phyloP scores from a whole-genome alignment of 2,329 filamentous ascomycete species.

The Colletotrichum sp. region DNA sequence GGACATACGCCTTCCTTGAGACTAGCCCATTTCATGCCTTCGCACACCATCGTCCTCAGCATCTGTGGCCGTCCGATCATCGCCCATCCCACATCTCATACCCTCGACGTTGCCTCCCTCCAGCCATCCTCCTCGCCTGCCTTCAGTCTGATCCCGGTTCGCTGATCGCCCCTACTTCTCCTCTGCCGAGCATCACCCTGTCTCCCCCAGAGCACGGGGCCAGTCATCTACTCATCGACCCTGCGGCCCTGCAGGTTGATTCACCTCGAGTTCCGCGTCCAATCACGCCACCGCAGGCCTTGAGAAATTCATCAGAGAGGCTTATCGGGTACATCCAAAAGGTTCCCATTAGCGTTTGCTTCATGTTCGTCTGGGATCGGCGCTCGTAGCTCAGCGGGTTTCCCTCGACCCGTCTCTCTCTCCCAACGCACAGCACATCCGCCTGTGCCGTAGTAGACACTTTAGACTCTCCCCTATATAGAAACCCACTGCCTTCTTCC shows the following conservation, averaged over 20 bases:
- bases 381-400: slow-evolving; percentile 12
- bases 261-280: background rate
- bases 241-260: slow-evolving; percentile 6
- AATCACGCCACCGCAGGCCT: slow-evolving; percentile 3
- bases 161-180: background rate
- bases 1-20: slow-evolving; percentile 7
- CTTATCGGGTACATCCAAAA: slow-evolving; percentile 4
- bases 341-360: slow-evolving; percentile 18
- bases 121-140: background rate
- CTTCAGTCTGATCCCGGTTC: slow-evolving; percentile 10
- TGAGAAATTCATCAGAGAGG: background rate
- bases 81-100: background rate
- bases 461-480: slow-evolving; percentile 24
- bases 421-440: background rate
- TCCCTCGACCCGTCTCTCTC: background rate
- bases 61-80: slow-evolving; percentile 9
- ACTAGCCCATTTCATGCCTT: slow-evolving; percentile 18
- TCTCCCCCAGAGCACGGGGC: background rate
- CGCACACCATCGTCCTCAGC: background rate
- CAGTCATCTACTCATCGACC: background rate
- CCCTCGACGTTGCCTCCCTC: background rate
- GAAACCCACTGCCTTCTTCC: slow-evolving; percentile 17
- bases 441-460: slow-evolving; percentile 2
- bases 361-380: slow-evolving; percentile 25
- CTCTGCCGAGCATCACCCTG: slow-evolving; percentile 10